A percentile compares a stretch with the other conserved stretches of the same genome.
phyloP scores from a whole-genome alignment of 2,329 filamentous ascomycete species.

The Fusarium drepaniforme region DNA sequence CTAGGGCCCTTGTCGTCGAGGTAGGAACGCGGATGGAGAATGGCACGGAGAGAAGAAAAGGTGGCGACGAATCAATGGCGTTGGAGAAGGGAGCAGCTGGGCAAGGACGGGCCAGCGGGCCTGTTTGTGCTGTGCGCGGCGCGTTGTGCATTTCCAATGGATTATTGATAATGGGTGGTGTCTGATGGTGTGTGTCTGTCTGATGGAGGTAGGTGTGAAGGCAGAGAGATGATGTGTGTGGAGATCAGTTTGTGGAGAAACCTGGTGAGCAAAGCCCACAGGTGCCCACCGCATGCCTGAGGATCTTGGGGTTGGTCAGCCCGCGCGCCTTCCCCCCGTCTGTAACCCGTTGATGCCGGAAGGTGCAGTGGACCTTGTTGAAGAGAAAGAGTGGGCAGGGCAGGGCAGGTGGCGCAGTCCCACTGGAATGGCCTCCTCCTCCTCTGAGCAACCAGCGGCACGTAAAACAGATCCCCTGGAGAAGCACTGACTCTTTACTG shows the following conservation, averaged over 20 bases:
- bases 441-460: background rate
- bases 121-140: background rate
- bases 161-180: background rate
- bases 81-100: background rate
- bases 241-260: slow-evolving; percentile 23
- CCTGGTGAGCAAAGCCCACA: background rate
- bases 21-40: slow-evolving; percentile 2
- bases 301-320: slow-evolving; percentile 13
- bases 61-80: slow-evolving; percentile 9
- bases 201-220: background rate
- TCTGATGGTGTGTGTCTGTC: background rate
- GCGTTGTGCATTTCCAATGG: background rate
- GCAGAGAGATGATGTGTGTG: background rate
- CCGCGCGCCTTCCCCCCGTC: background rate
- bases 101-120: background rate
- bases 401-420: background rate
- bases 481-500: slow-evolving; percentile 7
- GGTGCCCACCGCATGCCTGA: background rate
- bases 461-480: slow-evolving; percentile 1
- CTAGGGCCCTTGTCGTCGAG: slow-evolving; percentile 1
- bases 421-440: slow-evolving; percentile 2
- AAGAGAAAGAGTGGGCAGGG: background rate
- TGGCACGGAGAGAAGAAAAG: background rate
- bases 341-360: background rate
- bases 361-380: background rate